A percentile compares a stretch with the other conserved stretches of the same genome.
phyloP scores from a whole-genome alignment of 148 eudicot genomes.

The Bassia scoparia region DNA sequence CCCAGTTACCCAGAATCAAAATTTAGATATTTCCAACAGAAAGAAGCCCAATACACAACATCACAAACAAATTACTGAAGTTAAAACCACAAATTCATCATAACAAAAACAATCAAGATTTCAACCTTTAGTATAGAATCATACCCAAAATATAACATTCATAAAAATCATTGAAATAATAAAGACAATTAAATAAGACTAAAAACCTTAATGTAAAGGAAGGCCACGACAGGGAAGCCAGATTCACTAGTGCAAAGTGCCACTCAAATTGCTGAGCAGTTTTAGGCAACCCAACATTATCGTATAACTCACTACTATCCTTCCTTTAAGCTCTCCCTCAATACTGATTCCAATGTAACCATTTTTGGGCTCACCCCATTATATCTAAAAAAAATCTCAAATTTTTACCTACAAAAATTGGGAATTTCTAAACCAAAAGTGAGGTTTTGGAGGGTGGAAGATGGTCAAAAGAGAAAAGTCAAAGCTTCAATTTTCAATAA shows the following conservation, averaged over 20 bases:
- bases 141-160: neutral
- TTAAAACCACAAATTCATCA: no score
- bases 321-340: constrained; percentile 68
- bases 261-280: constrained; percentile 84
- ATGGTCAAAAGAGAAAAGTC: no score
- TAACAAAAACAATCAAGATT: no score
- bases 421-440: constrained; percentile 16
- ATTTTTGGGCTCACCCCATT: constrained; percentile 37
- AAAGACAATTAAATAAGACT: neutral
- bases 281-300: constrained; percentile 65
- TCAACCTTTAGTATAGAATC: no score
- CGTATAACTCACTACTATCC: constrained; percentile 63
- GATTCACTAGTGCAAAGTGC: constrained; percentile 82
- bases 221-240: constrained; percentile 57
- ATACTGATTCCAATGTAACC: constrained; percentile 68
- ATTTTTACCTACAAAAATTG: constrained; percentile 19
- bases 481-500: no score
- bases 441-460: neutral
- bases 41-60: no score
- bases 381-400: no score
- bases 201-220: constrained; percentile 59
- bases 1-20: no score
- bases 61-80: no score
- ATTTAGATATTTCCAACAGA: no score
- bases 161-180: neutral